phyloP scores from a whole-genome alignment of 768 basidiomycete species.

The Naganishia randhawae region DNA sequence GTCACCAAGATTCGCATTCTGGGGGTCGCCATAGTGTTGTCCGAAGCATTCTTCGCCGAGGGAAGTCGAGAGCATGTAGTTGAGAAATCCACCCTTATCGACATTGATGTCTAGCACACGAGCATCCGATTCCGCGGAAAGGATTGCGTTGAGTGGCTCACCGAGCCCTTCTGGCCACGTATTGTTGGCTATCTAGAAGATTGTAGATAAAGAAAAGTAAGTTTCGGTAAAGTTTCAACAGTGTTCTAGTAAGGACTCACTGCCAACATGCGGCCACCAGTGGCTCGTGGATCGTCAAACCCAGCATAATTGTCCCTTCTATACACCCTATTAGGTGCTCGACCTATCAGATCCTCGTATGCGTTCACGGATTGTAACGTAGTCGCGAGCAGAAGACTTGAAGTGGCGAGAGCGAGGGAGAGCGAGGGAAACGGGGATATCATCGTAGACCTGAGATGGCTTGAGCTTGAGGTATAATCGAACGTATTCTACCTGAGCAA shows the following conservation, averaged over 20 bases:
- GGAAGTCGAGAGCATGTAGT: conserved; percentile 73
- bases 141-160: conserved; percentile 79
- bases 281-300: conserved; percentile 10
- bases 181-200: conserved; percentile 15
- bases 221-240: background rate
- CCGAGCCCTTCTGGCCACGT: conserved; percentile 55
- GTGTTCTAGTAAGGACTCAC: background rate
- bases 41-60: conserved; percentile 71
- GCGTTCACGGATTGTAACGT: background rate
- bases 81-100: conserved; percentile 68
- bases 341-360: background rate
- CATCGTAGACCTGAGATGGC: background rate
- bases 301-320: conserved; percentile 6
- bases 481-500: background rate
- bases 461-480: background rate
- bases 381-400: background rate
- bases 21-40: conserved; percentile 66
- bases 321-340: background rate
- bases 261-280: conserved; percentile 1
- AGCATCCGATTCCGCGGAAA: conserved; percentile 70
- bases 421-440: background rate
- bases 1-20: conserved; percentile 76
- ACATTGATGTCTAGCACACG: conserved; percentile 61
- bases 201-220: background rate
- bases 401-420: background rate